A percentile compares a stretch with the other conserved stretches of the same genome.
Conservation (phyloP, 2,329 filamentous ascomycete genomes). For the Colletotrichum incanum region DNA sequence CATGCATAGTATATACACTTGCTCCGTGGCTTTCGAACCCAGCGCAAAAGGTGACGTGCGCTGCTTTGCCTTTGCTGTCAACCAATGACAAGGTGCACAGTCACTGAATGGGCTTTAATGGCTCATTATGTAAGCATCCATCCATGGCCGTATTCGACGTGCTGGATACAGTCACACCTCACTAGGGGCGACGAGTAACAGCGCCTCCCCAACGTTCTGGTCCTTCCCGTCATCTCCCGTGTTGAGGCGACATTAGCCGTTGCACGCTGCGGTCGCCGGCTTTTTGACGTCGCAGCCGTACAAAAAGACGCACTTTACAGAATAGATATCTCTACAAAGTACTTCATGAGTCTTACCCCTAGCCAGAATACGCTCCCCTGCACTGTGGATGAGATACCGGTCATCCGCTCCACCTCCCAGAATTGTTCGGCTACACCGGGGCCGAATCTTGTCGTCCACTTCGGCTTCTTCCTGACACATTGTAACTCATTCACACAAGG, state of each 20-base stretch:
- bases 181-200: background rate
- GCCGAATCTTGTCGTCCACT: background rate
- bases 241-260: slow-evolving; percentile 43
- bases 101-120: no score
- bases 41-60: background rate
- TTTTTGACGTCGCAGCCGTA: background rate
- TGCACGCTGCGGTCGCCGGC: background rate
- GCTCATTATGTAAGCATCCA: background rate
- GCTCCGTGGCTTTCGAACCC: background rate
- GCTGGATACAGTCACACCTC: background rate
- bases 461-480: background rate
- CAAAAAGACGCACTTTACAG: background rate
- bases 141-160: background rate
- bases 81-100: background rate
- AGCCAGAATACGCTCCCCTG: background rate
- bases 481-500: background rate
- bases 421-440: background rate
- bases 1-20: background rate
- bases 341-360: background rate
- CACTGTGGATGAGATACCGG: background rate
- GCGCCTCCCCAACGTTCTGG: slow-evolving; percentile 26
- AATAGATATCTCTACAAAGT: background rate
- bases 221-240: slow-evolving; percentile 42
- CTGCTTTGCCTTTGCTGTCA: background rate
- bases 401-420: background rate